phyloP scores from a whole-genome alignment of 257 asterid genomes.

The Fraxinus quadrangulata region DNA sequence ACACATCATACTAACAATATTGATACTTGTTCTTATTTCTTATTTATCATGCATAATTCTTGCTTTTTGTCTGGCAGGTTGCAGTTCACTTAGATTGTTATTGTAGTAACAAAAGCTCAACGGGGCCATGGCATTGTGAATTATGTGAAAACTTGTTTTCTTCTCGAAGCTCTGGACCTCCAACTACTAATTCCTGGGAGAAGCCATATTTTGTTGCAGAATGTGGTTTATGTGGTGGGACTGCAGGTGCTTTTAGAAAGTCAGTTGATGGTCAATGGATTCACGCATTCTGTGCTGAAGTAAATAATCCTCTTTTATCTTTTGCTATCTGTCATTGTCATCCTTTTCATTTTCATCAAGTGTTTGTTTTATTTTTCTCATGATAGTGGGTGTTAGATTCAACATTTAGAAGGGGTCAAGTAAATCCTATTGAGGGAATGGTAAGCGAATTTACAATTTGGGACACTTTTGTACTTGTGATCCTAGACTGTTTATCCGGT shows the following conservation, averaged over 20 bases:
- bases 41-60: background rate
- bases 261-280: constrained; percentile 88
- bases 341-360: constrained; percentile 14
- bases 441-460: constrained; percentile 45
- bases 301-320: constrained; percentile 40
- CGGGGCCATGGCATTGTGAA: constrained; percentile 98
- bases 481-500: constrained; percentile 6
- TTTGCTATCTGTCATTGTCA: constrained; percentile 20
- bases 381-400: constrained; percentile 87
- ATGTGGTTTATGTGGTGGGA: constrained; percentile 95
- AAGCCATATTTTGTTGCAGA: constrained; percentile 79
- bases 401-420: constrained; percentile 84
- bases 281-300: constrained; percentile 99
- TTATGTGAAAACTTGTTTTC: constrained; percentile 74
- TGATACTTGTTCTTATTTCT: constrained; percentile 2
- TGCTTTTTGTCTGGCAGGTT: constrained; percentile 50
- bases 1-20: background rate
- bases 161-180: constrained; percentile 61
- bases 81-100: constrained; percentile 97
- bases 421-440: constrained; percentile 67
- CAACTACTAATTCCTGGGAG: constrained; percentile 57
- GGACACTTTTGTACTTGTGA: background rate
- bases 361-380: constrained; percentile 37
- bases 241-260: constrained; percentile 97
- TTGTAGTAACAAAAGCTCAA: constrained; percentile 64